Conservation (phyloP, 495 filamentous ascomycete species). For the Daldinia bambusicola region DNA sequence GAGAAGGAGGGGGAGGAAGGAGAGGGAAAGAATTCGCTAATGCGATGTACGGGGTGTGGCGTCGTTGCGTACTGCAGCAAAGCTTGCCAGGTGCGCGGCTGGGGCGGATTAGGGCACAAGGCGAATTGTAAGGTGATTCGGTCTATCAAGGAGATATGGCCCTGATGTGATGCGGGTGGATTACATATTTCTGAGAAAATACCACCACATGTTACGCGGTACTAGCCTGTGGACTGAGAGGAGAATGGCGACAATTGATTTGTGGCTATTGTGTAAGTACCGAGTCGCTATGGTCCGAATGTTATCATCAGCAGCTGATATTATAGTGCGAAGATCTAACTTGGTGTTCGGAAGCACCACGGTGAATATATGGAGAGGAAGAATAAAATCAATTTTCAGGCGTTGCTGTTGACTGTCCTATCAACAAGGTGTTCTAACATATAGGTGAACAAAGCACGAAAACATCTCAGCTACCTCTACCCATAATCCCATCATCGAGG, state of each 20-base stretch:
- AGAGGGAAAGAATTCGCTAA: constrained; percentile 27
- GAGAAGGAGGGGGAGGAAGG: constrained; percentile 14
- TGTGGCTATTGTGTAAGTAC: background rate
- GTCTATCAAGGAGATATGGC: constrained; percentile 53
- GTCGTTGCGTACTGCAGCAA: constrained; percentile 56
- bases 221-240: too few species aligned
- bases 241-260: background rate
- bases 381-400: background rate
- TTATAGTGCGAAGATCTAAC: background rate
- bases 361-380: too few species aligned
- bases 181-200: background rate
- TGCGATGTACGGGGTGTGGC: constrained; percentile 56
- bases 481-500: background rate
- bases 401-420: background rate
- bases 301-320: background rate
- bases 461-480: background rate
- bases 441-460: too few species aligned
- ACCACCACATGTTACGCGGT: background rate
- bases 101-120: constrained; percentile 57
- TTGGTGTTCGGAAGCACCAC: too few species aligned
- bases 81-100: constrained; percentile 56
- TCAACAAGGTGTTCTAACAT: background rate
- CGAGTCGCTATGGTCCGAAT: background rate
- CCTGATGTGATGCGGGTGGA: constrained; percentile 4
- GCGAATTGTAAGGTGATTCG: constrained; percentile 55